Conservation (phyloP, 495 filamentous ascomycete genomes). For the Geoglossum glabrum region DNA sequence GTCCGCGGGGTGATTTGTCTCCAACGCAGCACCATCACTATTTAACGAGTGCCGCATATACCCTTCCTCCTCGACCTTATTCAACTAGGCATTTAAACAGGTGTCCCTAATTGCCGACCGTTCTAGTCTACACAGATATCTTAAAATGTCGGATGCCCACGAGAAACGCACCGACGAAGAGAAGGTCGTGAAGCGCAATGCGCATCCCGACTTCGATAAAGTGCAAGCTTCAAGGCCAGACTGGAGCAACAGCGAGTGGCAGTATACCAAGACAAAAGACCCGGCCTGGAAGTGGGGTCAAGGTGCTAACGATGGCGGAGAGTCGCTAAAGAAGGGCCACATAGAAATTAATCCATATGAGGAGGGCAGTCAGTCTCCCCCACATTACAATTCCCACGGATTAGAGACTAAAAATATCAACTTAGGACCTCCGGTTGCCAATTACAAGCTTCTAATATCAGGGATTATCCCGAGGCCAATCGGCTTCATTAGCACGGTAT, state of each 20-base stretch:
- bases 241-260: constrained; percentile 31
- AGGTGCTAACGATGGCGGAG: constrained; percentile 46
- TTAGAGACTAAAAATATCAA: background rate
- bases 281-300: constrained; percentile 63
- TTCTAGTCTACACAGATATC: background rate
- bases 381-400: background rate
- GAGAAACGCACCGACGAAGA: constrained; percentile 13
- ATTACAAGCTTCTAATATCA: constrained; percentile 87
- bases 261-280: constrained; percentile 47
- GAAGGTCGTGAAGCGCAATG: constrained; percentile 35
- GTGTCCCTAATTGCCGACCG: too few relatives aligned
- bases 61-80: too few relatives aligned
- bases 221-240: constrained; percentile 53
- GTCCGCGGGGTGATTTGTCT: too few relatives aligned
- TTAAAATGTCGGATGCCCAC: background rate
- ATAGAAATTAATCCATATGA: constrained; percentile 68
- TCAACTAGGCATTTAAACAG: too few relatives aligned
- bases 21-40: too few relatives aligned
- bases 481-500: constrained; percentile 39
- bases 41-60: too few relatives aligned
- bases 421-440: constrained; percentile 31
- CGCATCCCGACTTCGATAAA: constrained; percentile 55
- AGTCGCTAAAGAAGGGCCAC: constrained; percentile 36
- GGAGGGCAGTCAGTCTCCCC: constrained; percentile 32
- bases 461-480: constrained; percentile 70